phyloP scores from a whole-genome alignment of 495 filamentous ascomycete species.

The Usnea hakonensis region DNA sequence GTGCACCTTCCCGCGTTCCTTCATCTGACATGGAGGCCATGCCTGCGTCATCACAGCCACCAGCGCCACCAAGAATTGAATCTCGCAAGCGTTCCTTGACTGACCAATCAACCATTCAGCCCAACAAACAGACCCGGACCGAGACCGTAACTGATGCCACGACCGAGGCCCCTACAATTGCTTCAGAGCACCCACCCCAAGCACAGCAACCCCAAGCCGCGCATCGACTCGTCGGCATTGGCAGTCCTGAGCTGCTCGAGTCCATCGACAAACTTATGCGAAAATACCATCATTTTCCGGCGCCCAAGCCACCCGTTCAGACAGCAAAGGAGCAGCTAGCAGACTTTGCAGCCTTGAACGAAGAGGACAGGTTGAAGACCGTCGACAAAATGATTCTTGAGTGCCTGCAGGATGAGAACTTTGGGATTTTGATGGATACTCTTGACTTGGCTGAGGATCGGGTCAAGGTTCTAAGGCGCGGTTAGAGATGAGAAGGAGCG shows the following conservation, averaged over 20 bases:
- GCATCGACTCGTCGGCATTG: neutral
- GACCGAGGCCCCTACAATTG: neutral
- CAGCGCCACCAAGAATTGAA: neutral
- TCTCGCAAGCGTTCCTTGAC: constrained; percentile 5
- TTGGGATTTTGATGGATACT: constrained; percentile 38
- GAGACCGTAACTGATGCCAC: neutral
- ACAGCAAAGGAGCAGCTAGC: constrained; percentile 28
- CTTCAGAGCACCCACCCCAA: neutral
- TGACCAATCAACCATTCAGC: neutral
- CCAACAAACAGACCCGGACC: constrained; percentile 3
- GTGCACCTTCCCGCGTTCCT: neutral
- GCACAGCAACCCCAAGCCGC: neutral
- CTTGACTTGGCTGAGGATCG: constrained; percentile 42
- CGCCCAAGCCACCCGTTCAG: neutral
- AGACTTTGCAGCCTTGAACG: constrained; percentile 30
- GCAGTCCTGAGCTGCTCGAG: constrained; percentile 7
- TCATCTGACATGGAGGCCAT: neutral
- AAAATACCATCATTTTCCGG: constrained; percentile 18
- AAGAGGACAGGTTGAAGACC: constrained; percentile 30
- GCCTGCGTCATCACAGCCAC: neutral
- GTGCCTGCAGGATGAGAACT: constrained; percentile 39
- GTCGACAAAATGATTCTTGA: constrained; percentile 41
- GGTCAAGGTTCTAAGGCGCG: constrained; percentile 28
- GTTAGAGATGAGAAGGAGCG: neutral
- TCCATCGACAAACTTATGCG: constrained; percentile 17